Evolutionary conservation across 1,284 basidiomycete species (phyloP).

Genomic region (Cutaneotrichosporon dermatis): DNA sequence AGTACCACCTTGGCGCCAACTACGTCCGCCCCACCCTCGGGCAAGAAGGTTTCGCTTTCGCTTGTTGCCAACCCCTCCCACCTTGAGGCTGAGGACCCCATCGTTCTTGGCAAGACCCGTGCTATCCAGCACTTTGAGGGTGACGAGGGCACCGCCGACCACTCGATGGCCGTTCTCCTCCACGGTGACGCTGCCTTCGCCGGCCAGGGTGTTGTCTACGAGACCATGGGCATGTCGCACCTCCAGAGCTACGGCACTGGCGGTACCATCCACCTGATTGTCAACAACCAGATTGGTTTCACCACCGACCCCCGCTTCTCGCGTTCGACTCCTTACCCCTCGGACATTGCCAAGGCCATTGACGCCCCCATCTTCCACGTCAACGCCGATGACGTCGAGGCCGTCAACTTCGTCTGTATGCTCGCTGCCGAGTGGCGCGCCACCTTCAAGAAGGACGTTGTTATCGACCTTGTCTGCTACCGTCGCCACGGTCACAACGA

Average conservation of each 20-base stretch:
- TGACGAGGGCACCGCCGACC: constrained; percentile 69
- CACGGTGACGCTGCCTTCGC: constrained; percentile 99
- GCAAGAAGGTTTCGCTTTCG: constrained; percentile 95
- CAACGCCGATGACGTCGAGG: constrained; percentile 98
- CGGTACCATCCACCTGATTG: constrained; percentile 95
- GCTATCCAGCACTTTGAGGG: constrained; percentile 93
- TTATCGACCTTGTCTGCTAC: constrained; percentile 98
- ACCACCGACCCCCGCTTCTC: constrained; percentile 97
- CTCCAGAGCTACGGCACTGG: constrained; percentile 94
- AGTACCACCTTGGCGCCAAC: constrained; percentile 98
- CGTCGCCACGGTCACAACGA: constrained; percentile 99
- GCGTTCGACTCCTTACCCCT: constrained; percentile 97
- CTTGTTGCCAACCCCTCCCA: constrained; percentile 99
- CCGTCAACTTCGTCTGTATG: constrained; percentile 96
- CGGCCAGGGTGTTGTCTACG: constrained; percentile 97
- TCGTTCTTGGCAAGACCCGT: constrained; percentile 95
- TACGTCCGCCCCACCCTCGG: constrained; percentile 94
- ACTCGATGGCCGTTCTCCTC: constrained; percentile 89
- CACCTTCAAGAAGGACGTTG: constrained; percentile 98
- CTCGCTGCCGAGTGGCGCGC: constrained; percentile 97
- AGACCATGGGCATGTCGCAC: constrained; percentile 98
- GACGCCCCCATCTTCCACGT: constrained; percentile 99
- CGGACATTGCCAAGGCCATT: constrained; percentile 97
- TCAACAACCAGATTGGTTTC: constrained; percentile 99
- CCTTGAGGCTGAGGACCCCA: constrained; percentile 78